phyloP scores from a whole-genome alignment of 306 rosid species.

The Corylus heterophylla region DNA sequence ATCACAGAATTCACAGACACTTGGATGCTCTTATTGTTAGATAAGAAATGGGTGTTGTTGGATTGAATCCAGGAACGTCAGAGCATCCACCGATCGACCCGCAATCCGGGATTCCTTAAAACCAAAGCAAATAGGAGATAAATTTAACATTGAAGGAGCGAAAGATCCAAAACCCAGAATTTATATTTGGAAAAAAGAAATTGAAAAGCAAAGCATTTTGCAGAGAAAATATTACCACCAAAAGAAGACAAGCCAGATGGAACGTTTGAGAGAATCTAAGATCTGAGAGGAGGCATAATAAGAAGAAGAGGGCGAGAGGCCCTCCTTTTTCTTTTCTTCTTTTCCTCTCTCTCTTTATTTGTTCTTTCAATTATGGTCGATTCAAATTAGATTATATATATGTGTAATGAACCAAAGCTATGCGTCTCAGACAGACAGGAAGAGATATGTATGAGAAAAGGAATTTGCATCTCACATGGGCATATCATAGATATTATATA shows the following conservation, averaged over 20 bases:
- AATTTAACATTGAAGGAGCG: constrained; percentile 15
- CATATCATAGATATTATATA: not conserved
- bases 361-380: constrained; percentile 49
- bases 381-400: constrained; percentile 43
- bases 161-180: constrained; percentile 34
- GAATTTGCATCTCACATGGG: constrained; percentile 42
- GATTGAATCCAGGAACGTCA: constrained; percentile 36
- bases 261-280: constrained; percentile 64
- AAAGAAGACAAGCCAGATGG: constrained; percentile 74
- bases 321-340: constrained; percentile 45
- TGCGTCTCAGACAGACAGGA: constrained; percentile 35
- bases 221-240: constrained; percentile 41
- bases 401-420: constrained; percentile 48
- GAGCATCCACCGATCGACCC: constrained; percentile 45
- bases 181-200: not conserved
- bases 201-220: constrained; percentile 25
- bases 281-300: constrained; percentile 76
- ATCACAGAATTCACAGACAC: constrained; percentile 31
- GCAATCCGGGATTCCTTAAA: constrained; percentile 38
- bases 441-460: constrained; percentile 44
- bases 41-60: constrained; percentile 8
- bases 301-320: constrained; percentile 85
- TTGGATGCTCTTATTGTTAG: constrained; percentile 20
- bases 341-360: constrained; percentile 18
- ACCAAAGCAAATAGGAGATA: constrained; percentile 13